phyloP scores from a whole-genome alignment of 78 protist genomes.

The Polysphondylium violaceum region DNA sequence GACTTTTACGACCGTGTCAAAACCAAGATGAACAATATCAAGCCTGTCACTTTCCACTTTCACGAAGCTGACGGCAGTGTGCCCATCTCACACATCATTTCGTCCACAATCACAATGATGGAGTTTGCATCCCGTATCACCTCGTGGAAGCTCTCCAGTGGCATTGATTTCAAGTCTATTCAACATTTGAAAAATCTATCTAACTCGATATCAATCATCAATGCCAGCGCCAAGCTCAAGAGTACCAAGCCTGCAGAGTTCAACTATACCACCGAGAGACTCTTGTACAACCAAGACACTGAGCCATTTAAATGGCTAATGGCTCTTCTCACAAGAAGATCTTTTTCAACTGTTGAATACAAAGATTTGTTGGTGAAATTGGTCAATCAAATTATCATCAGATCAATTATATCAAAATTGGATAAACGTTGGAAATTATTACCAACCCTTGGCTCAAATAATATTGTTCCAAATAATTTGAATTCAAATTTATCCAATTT shows the following conservation, averaged over 20 bases:
- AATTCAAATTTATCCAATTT: not conserved
- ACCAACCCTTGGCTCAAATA: not conserved
- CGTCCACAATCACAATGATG: not conserved
- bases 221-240: not conserved
- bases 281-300: not conserved
- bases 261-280: not conserved
- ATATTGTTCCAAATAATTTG: not conserved
- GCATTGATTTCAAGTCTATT: not conserved
- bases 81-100: not conserved
- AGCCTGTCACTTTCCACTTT: too few species aligned
- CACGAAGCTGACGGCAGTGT: too few species aligned
- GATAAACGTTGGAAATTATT: not conserved
- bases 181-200: not conserved
- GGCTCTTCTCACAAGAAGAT: too few species aligned
- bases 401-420: not conserved
- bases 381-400: not conserved
- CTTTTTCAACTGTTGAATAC: not conserved
- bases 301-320: not conserved
- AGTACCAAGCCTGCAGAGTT: not conserved
- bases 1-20: not conserved
- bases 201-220: not conserved
- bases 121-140: not conserved
- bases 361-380: not conserved
- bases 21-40: not conserved
- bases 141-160: not conserved